phyloP scores from a whole-genome alignment of 345 rosid species.

The Jatropha curcas region DNA sequence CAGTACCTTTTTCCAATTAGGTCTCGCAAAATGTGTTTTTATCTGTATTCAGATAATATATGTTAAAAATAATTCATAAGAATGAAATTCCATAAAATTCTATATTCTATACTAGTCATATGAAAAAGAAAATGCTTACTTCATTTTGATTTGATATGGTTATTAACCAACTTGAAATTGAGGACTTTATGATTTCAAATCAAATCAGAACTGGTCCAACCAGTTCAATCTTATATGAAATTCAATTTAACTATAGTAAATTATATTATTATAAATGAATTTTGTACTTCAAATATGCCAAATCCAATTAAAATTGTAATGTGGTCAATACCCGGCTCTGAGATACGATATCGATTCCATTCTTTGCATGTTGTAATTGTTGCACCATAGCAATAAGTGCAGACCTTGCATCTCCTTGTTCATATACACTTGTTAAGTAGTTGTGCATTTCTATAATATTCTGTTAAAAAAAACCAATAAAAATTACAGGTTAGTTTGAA shows the following conservation, averaged over 20 bases:
- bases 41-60: constrained; percentile 43
- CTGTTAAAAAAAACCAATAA: constrained; percentile 32
- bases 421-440: constrained; percentile 91
- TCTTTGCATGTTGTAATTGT: constrained; percentile 89
- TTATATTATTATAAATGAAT: too few species aligned
- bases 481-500: not conserved
- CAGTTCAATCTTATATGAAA: too few species aligned
- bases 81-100: too few species aligned
- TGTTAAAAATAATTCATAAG: not conserved
- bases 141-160: too few species aligned
- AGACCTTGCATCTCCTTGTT: constrained; percentile 96
- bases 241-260: too few species aligned
- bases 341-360: constrained; percentile 88
- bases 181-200: too few species aligned
- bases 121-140: too few species aligned
- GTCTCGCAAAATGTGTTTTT: constrained; percentile 92
- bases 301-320: too few species aligned
- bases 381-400: constrained; percentile 94
- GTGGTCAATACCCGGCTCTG: constrained; percentile 66
- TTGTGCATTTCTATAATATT: constrained; percentile 96
- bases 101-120: too few species aligned
- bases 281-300: too few species aligned
- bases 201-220: too few species aligned
- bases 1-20: constrained; percentile 93
- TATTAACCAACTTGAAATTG: too few species aligned